phyloP scores from a whole-genome alignment of 257 asterid species.

The Avicennia marina region DNA sequence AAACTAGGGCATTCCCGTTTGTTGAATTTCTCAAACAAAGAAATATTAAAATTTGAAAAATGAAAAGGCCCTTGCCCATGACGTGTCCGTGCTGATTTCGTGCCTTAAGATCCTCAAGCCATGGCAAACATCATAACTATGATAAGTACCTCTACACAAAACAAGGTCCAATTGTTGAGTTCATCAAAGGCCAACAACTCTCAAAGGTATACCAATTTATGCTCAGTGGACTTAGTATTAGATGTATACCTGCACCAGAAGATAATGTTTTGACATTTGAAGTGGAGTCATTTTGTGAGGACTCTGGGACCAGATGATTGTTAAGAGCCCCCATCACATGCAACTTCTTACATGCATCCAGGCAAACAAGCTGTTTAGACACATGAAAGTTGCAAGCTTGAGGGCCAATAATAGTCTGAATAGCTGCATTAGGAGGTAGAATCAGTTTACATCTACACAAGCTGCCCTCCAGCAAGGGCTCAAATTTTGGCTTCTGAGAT shows the following conservation, averaged over 20 bases:
- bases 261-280: constrained; percentile 24
- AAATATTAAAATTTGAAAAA: too few species aligned
- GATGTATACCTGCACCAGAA: constrained; percentile 52
- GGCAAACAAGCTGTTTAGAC: constrained; percentile 73
- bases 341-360: constrained; percentile 88
- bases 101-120: too few species aligned
- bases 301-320: constrained; percentile 55
- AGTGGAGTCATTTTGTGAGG: constrained; percentile 32
- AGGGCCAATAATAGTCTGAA: constrained; percentile 59
- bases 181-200: neutral
- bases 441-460: constrained; percentile 52
- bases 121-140: too few species aligned
- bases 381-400: constrained; percentile 33
- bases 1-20: too few species aligned
- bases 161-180: too few species aligned
- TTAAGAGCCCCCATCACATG: constrained; percentile 63
- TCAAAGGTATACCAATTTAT: neutral
- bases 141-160: too few species aligned
- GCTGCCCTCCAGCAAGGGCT: constrained; percentile 44
- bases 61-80: too few species aligned
- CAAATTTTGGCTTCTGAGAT: constrained; percentile 49
- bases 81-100: too few species aligned
- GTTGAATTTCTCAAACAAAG: too few species aligned
- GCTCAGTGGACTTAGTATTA: neutral
- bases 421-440: constrained; percentile 73